phyloP scores from a whole-genome alignment of 352 stramenopile species.

The Pythium scleroteichum region DNA sequence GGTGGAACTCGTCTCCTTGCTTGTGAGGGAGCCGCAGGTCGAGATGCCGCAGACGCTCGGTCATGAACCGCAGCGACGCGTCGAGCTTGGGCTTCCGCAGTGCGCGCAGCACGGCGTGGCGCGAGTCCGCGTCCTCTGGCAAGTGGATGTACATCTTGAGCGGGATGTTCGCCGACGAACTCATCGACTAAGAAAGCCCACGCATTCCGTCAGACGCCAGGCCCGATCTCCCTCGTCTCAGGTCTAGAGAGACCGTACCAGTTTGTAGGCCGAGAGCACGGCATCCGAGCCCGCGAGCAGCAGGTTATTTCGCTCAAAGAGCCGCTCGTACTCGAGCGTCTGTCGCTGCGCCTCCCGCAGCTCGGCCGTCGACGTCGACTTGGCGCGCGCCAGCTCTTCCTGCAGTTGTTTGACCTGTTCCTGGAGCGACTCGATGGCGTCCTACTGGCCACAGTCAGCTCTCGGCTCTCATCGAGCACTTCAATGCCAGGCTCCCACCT shows the following conservation, averaged over 20 bases:
- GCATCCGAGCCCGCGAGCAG: constrained; percentile 15
- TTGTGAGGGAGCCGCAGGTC: constrained; percentile 16
- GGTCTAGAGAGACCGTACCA: neutral
- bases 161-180: constrained; percentile 9
- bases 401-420: constrained; percentile 18
- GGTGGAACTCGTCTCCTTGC: constrained; percentile 1
- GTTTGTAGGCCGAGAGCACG: constrained; percentile 21
- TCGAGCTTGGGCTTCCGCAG: constrained; percentile 12
- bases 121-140: neutral
- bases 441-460: constrained; percentile 7
- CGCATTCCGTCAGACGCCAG: no score
- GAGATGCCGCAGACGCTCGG: constrained; percentile 10
- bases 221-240: neutral
- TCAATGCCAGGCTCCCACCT: constrained; percentile 1
- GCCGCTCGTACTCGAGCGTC: neutral
- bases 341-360: constrained; percentile 4
- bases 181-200: constrained; percentile 9
- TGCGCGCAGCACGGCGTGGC: constrained; percentile 2
- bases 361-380: constrained; percentile 8
- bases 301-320: constrained; percentile 15
- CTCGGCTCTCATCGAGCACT: neutral
- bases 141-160: constrained; percentile 21
- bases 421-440: constrained; percentile 19
- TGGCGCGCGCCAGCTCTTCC: constrained; percentile 4
- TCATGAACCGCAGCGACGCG: constrained; percentile 17